These are phyloP conservation scores for Eutrema yunnanense DNA, from an alignment of 345 rosid species.

Conservation along the genomic window DNA sequence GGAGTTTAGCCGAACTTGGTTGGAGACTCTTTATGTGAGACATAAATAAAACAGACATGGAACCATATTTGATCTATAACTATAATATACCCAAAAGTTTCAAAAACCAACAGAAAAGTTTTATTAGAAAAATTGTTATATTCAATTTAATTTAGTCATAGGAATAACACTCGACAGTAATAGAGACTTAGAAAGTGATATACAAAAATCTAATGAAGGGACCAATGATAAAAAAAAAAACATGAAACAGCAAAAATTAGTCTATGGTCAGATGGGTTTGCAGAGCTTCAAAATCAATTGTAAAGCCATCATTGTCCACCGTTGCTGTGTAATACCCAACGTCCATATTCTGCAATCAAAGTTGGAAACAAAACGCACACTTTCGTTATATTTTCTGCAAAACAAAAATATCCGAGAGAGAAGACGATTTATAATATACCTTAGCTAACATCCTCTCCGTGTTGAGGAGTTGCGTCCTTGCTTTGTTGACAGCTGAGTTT, in stretches of 20 bases:
- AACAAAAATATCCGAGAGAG: not conserved
- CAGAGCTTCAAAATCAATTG: not conserved
- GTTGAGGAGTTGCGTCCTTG: constrained; percentile 78
- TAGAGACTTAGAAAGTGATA: not conserved
- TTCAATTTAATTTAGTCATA: not conserved
- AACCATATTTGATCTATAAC: no score
- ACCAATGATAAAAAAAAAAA: not conserved
- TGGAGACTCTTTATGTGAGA: no score
- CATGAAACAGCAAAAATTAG: not conserved
- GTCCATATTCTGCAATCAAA: constrained; percentile 25
- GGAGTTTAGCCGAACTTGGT: no score
- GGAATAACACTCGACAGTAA: not conserved
- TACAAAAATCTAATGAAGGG: not conserved
- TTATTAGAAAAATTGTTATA: no score
- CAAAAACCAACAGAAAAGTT: no score
- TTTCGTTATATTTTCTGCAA: not conserved
- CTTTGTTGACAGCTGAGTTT: constrained; percentile 69
- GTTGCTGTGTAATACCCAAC: constrained; percentile 25
- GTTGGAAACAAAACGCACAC: not conserved
- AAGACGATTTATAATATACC: constrained; percentile 30
- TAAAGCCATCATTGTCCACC: constrained; percentile 2
- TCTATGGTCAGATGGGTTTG: not conserved
- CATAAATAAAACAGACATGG: no score
- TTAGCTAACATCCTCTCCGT: constrained; percentile 75
- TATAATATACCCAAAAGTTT: no score